These are phyloP conservation scores for Tulasnella sp. DNA, from an alignment of 768 basidiomycete genomes.

Conservation along the genomic window DNA sequence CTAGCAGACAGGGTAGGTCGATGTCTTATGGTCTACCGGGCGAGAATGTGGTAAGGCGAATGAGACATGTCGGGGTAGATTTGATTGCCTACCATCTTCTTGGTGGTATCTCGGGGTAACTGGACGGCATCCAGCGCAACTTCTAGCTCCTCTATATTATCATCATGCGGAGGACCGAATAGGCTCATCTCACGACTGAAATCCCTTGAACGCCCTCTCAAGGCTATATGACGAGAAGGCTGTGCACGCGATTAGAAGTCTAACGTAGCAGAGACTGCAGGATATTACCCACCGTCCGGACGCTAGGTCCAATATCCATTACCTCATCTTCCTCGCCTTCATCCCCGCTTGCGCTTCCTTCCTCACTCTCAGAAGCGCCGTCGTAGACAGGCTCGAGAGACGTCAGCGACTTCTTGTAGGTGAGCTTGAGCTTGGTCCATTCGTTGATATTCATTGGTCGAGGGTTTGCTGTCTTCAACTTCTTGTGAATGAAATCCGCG, in stretches of 20 bases:
- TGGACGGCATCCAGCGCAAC: neutral
- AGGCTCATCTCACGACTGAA: neutral
- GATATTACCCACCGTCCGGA: neutral
- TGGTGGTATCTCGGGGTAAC: neutral
- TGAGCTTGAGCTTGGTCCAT: neutral
- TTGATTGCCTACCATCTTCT: neutral
- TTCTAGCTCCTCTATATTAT: neutral
- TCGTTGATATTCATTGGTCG: neutral
- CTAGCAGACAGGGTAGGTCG: neutral
- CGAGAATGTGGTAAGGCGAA: neutral
- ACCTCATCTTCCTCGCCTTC: neutral
- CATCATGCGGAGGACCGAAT: neutral
- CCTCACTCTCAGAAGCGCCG: neutral
- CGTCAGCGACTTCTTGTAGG: neutral
- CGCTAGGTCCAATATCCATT: neutral
- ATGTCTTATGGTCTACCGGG: neutral
- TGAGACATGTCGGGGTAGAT: neutral
- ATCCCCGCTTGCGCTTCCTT: neutral
- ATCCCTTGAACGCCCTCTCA: neutral
- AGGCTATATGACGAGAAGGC: neutral
- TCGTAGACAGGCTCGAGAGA: neutral
- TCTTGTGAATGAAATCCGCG: slow-evolving; percentile 2
- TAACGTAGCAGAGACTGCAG: neutral
- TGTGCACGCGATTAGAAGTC: neutral
- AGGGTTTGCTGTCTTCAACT: neutral